Percentiles rank a stretch among this genome's conserved stretches.
Conservation (phyloP, 768 basidiomycete genomes). For the Ephemerocybe angulata region DNA sequence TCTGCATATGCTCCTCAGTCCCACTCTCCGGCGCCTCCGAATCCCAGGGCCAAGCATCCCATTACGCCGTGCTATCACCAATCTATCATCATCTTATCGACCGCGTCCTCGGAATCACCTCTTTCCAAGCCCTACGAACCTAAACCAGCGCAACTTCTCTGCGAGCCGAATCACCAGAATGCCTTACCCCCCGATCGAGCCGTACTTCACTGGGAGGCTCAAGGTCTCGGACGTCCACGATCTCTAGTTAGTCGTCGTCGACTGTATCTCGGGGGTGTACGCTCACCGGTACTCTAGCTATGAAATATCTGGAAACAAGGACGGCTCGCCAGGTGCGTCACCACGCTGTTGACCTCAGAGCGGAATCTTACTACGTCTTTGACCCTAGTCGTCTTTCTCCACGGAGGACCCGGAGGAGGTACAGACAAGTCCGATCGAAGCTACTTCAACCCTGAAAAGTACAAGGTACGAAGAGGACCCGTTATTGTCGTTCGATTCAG, state of each 20-base stretch:
- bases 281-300: conserved; percentile 54
- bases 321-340: conserved; percentile 65
- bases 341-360: background rate
- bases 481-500: background rate
- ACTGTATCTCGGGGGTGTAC: background rate
- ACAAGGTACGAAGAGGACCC: conserved; percentile 50
- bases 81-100: background rate
- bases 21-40: too few species aligned
- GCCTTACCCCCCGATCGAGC: conserved; percentile 67
- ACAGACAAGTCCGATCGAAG: conserved; percentile 60
- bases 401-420: conserved; percentile 85
- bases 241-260: conserved; percentile 51
- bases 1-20: too few species aligned
- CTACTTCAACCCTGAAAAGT: conserved; percentile 83
- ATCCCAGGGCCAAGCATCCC: too few species aligned
- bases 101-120: background rate
- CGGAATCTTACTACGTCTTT: background rate
- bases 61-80: too few species aligned
- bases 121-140: background rate
- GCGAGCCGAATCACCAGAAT: conserved; percentile 7
- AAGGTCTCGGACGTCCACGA: conserved; percentile 74
- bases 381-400: conserved; percentile 67
- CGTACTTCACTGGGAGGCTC: conserved; percentile 60
- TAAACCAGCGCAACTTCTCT: background rate
- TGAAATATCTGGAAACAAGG: conserved; percentile 74